Evolutionary conservation across 1,284 basidiomycete genomes (phyloP).

Genomic region (Puccinia coronata): DNA sequence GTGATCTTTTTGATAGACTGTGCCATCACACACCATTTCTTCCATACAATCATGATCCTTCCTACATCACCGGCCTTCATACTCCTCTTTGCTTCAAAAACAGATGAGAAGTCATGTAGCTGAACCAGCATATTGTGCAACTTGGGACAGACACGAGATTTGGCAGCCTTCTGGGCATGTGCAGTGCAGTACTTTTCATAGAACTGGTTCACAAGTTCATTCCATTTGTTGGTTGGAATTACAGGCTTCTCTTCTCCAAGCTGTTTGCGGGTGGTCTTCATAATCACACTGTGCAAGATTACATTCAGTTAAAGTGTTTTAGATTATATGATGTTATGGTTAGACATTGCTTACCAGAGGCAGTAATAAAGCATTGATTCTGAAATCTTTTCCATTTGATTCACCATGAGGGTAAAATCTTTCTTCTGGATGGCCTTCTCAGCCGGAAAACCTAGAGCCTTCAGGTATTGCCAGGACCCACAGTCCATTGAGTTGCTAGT

Average conservation of each 20-base stretch:
- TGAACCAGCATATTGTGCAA: constrained; percentile 9
- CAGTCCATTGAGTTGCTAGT: background rate
- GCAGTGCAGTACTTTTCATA: background rate
- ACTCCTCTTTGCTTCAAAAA: constrained; percentile 19
- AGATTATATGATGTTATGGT: background rate
- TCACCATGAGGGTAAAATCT: constrained; percentile 1
- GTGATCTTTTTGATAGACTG: constrained; percentile 15
- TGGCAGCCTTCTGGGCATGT: background rate
- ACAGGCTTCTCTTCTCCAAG: background rate
- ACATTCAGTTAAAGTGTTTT: background rate
- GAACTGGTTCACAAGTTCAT: background rate
- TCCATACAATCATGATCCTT: constrained; percentile 23
- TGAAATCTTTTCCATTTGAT: constrained; percentile 13
- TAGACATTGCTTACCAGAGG: background rate
- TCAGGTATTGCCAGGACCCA: background rate
- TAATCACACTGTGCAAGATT: background rate
- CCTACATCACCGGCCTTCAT: constrained; percentile 33
- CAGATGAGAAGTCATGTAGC: constrained; percentile 15
- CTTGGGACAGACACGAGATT: background rate
- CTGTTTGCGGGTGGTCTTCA: constrained; percentile 7
- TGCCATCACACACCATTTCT: constrained; percentile 31
- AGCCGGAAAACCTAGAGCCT: background rate
- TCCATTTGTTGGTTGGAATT: background rate
- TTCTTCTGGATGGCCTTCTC: constrained; percentile 13
- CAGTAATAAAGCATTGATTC: constrained; percentile 4